These are phyloP conservation scores for Davidsoniella eucalypti DNA, from an alignment of 2,329 filamentous ascomycete genomes.

Conservation along the genomic window DNA sequence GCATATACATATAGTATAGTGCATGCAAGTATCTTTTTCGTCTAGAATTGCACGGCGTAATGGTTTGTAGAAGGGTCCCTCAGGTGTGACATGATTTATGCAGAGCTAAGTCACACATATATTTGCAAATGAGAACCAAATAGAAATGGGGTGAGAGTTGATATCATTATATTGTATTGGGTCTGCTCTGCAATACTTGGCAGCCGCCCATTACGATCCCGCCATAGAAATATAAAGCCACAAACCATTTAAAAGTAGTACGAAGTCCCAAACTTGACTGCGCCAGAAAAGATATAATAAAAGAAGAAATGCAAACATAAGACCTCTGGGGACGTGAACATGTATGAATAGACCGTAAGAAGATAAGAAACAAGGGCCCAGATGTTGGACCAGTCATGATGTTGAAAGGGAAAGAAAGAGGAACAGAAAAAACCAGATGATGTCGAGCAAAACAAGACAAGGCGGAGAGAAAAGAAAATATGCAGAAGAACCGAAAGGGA, in stretches of 20 bases:
- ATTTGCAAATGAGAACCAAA: too few species aligned
- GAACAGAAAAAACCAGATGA: not conserved
- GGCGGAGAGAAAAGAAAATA: not conserved
- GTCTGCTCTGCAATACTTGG: too few species aligned
- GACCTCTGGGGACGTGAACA: too few species aligned
- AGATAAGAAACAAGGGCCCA: not conserved
- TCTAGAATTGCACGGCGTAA: too few species aligned
- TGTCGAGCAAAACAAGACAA: too few species aligned
- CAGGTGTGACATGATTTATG: too few species aligned
- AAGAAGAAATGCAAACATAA: not conserved
- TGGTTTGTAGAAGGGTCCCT: too few species aligned
- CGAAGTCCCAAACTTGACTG: not conserved
- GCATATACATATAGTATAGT: too few species aligned
- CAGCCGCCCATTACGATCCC: not conserved
- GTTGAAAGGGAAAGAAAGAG: not conserved
- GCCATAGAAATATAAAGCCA: not conserved
- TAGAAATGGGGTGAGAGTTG: not conserved
- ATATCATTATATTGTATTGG: too few species aligned
- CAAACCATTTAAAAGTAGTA: not conserved
- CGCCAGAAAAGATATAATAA: not conserved
- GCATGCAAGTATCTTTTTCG: too few species aligned
- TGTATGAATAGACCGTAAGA: not conserved
- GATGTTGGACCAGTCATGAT: not conserved
- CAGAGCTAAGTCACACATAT: too few species aligned
- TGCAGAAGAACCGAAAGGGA: not conserved